These are phyloP conservation scores for Angophora floribunda DNA, from an alignment of 345 rosid genomes.

Conservation along the genomic window DNA sequence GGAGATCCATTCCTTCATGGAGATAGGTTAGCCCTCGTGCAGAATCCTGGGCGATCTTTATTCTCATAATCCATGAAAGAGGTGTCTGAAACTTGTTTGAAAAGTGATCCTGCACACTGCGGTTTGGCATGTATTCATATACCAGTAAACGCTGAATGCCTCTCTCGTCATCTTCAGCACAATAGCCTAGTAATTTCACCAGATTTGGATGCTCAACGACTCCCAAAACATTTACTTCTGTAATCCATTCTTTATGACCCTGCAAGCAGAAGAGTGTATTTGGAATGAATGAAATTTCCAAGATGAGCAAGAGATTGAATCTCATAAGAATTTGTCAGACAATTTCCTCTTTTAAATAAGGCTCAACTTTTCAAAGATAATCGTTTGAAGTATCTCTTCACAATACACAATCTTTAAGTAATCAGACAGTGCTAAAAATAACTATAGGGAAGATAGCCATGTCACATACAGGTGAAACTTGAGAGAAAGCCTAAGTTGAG, in stretches of 20 bases:
- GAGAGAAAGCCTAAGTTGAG: neutral
- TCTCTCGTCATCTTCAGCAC: conserved; percentile 96
- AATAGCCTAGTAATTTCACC: conserved; percentile 80
- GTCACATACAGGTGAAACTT: neutral
- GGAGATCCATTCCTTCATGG: conserved; percentile 94
- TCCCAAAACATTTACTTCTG: conserved; percentile 90
- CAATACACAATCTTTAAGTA: neutral
- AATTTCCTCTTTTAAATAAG: neutral
- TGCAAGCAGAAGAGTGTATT: conserved; percentile 5
- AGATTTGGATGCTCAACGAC: conserved; percentile 92
- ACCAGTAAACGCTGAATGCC: conserved; percentile 86
- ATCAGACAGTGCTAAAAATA: neutral
- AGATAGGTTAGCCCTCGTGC: conserved; percentile 86
- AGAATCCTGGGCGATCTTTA: conserved; percentile 80
- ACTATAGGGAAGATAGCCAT: neutral
- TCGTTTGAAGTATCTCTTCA: neutral
- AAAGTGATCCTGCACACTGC: conserved; percentile 90
- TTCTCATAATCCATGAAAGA: conserved; percentile 70
- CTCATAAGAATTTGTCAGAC: neutral
- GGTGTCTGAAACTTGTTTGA: conserved; percentile 45
- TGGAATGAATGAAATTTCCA: neutral
- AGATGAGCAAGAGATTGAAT: neutral
- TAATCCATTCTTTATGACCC: conserved; percentile 99
- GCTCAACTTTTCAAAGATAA: neutral
- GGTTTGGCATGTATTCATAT: conserved; percentile 84